phyloP scores from a whole-genome alignment of 1,284 basidiomycete species.

The Rhodotorula sp. region DNA sequence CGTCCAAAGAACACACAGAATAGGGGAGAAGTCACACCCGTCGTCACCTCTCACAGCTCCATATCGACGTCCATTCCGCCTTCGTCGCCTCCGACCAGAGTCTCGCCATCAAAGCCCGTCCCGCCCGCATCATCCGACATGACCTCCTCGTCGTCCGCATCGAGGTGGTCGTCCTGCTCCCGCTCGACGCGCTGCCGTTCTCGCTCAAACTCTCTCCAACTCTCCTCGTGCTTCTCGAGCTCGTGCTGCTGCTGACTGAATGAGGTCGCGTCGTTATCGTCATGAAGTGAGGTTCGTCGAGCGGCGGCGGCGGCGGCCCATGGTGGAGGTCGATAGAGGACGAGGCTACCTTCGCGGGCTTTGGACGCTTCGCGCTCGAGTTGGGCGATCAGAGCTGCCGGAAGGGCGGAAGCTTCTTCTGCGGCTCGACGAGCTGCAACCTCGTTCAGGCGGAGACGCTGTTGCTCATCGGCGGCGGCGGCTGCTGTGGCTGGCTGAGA shows the following conservation, averaged over 20 bases:
- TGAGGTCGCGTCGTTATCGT: neutral
- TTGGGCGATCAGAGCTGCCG: neutral
- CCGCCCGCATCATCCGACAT: neutral
- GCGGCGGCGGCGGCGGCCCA: neutral
- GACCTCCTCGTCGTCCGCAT: neutral
- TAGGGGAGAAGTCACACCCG: neutral
- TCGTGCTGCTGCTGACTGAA: neutral
- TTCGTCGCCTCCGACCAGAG: neutral
- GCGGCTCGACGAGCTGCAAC: constrained; percentile 1
- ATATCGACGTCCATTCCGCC: constrained; percentile 1
- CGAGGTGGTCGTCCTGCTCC: neutral
- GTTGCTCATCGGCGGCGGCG: neutral
- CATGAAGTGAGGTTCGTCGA: too few relatives aligned
- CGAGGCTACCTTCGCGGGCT: neutral
- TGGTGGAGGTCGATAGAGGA: constrained; percentile 18
- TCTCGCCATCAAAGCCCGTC: neutral
- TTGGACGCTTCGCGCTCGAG: neutral
- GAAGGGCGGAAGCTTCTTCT: neutral
- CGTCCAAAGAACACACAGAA: neutral
- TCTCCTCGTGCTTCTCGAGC: neutral
- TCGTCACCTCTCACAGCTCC: neutral
- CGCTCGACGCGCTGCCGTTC: constrained; percentile 7
- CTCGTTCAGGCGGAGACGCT: constrained; percentile 1
- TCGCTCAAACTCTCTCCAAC: constrained; percentile 8
- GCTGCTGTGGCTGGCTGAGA: neutral